Conservation (phyloP, 768 basidiomycete species). For the Hysterangium stoloniferum region DNA sequence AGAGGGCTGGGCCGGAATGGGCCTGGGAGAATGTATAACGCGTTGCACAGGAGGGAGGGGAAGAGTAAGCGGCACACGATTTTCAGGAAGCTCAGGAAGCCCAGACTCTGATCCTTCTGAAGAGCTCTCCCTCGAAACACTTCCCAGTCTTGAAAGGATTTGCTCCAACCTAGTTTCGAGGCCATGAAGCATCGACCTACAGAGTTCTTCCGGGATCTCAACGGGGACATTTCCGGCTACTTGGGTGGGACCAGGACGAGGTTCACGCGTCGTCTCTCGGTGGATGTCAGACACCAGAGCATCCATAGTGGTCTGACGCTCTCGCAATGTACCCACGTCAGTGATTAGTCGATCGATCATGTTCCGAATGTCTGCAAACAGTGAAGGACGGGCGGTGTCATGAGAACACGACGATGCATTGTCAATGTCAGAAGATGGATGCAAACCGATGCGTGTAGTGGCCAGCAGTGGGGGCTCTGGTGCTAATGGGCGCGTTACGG, state of each 20-base stretch:
- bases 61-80: slow-evolving; percentile 20
- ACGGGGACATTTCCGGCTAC: not conserved
- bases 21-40: slow-evolving; percentile 39
- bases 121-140: slow-evolving; percentile 9
- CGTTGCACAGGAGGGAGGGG: slow-evolving; percentile 20
- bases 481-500: slow-evolving; percentile 24
- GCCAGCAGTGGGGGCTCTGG: slow-evolving; percentile 32
- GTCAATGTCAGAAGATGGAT: no score
- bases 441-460: slow-evolving; percentile 12
- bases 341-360: slow-evolving; percentile 52
- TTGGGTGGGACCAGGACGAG: slow-evolving; percentile 8
- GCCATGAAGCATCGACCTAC: slow-evolving; percentile 24
- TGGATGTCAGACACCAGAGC: slow-evolving; percentile 57
- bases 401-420: no score
- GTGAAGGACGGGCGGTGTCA: slow-evolving; percentile 27
- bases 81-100: slow-evolving; percentile 24
- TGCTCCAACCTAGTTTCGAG: slow-evolving; percentile 22
- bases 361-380: slow-evolving; percentile 40
- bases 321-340: slow-evolving; percentile 50
- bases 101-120: slow-evolving; percentile 10
- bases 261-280: slow-evolving; percentile 13
- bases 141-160: slow-evolving; percentile 14
- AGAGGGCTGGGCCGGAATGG: slow-evolving; percentile 25
- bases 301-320: slow-evolving; percentile 55
- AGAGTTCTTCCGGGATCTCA: not conserved